phyloP scores from a whole-genome alignment of 257 asterid species.

The Solanum sparsipilum region DNA sequence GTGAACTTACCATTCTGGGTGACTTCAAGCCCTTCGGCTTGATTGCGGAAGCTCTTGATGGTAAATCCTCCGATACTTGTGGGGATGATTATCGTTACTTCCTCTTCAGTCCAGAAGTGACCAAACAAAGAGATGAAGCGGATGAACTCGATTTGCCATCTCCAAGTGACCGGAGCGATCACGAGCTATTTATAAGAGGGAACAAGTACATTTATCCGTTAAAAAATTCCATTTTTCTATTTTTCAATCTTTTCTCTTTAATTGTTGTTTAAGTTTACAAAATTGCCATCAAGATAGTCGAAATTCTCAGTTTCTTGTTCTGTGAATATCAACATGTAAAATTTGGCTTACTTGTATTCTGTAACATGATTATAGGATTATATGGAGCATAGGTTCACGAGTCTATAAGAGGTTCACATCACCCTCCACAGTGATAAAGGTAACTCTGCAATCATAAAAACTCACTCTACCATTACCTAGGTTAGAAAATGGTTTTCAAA shows the following conservation, averaged over 20 bases:
- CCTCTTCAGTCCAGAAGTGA: constrained; percentile 54
- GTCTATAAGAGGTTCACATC: constrained; percentile 71
- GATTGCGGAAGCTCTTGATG: constrained; percentile 64
- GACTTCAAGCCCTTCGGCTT: constrained; percentile 77
- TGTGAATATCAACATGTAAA: background rate
- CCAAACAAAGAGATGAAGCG: constrained; percentile 42
- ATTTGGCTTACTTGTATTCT: constrained; percentile 7
- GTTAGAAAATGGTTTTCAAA: background rate
- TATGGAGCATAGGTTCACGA: constrained; percentile 84
- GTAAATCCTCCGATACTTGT: constrained; percentile 21
- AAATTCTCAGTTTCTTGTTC: background rate
- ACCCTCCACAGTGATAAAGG: constrained; percentile 77
- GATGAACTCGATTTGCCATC: constrained; percentile 26
- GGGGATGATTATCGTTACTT: constrained; percentile 43
- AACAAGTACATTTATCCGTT: constrained; percentile 7
- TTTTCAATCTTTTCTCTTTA: background rate
- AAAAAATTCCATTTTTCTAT: background rate
- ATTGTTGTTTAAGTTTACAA: background rate
- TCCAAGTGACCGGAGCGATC: constrained; percentile 44
- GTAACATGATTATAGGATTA: constrained; percentile 45
- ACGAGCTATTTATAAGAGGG: constrained; percentile 77
- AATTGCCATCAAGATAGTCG: background rate
- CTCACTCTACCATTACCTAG: background rate
- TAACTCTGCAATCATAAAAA: constrained; percentile 8
- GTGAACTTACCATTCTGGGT: constrained; percentile 50